phyloP scores from a whole-genome alignment of 73 alveolate species.

The Strombidium stylifer region DNA sequence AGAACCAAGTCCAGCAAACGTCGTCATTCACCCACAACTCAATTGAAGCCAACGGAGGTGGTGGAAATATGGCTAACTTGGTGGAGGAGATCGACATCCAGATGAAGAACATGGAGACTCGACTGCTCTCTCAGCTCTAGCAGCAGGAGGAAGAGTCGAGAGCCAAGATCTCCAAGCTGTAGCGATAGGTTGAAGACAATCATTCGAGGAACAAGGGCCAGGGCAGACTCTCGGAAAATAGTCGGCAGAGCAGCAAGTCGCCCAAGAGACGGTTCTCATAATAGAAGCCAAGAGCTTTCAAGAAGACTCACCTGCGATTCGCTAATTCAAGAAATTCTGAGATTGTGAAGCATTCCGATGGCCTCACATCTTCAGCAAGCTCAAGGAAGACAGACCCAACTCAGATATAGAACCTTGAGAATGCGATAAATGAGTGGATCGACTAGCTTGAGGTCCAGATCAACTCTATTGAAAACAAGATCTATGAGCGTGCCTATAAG shows the following conservation, averaged over 20 bases:
- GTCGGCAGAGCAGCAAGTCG: background rate
- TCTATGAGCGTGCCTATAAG: background rate
- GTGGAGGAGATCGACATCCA: no score
- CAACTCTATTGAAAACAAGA: slow-evolving; percentile 3
- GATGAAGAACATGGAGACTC: no score
- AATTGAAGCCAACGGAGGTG: slow-evolving; percentile 1
- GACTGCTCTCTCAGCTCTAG: no score
- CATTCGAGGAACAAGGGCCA: no score
- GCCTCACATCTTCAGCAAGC: no score
- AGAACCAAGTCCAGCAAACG: slow-evolving; percentile 6
- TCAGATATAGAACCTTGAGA: slow-evolving; percentile 27
- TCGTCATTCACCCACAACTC: slow-evolving; percentile 1
- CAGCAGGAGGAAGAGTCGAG: no score
- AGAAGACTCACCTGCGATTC: background rate
- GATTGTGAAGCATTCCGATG: no score
- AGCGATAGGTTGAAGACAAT: no score
- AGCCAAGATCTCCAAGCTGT: no score
- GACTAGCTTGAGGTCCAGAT: slow-evolving; percentile 40
- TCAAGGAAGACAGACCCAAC: background rate
- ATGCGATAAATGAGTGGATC: slow-evolving; percentile 29
- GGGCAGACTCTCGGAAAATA: background rate
- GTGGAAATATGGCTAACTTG: background rate
- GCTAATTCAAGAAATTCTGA: background rate
- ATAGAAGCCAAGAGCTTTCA: no score
- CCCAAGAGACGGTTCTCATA: no score